Percentiles rank a stretch among this genome's conserved stretches.
Conservation (phyloP, 805 yeast species). For the Wickerhamiella sergipiensis region DNA sequence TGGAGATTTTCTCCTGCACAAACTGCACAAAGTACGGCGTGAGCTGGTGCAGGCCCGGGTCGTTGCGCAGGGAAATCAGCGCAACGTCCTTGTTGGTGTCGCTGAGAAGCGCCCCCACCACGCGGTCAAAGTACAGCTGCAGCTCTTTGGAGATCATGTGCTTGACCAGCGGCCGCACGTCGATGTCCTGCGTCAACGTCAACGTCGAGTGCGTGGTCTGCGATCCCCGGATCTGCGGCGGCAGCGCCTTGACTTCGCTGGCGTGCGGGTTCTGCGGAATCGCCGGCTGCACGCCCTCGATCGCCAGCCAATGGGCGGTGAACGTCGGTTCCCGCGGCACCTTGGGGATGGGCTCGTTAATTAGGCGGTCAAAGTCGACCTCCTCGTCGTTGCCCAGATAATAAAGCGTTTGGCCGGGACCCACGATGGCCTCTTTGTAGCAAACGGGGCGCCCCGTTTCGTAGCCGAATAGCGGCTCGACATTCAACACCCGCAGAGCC, state of each 20-base stretch:
- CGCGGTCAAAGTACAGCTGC: constrained; percentile 84
- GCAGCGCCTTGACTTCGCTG: constrained; percentile 60
- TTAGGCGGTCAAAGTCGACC: constrained; percentile 82
- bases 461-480: constrained; percentile 55
- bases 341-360: constrained; percentile 87
- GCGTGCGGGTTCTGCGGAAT: constrained; percentile 87
- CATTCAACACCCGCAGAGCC: constrained; percentile 72
- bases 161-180: constrained; percentile 80
- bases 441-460: constrained; percentile 42
- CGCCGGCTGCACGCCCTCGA: constrained; percentile 96
- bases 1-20: constrained; percentile 87
- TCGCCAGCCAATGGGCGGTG: constrained; percentile 90
- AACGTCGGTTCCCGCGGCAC: constrained; percentile 87
- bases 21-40: constrained; percentile 95
- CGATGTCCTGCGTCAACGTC: constrained; percentile 35
- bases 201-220: constrained; percentile 48
- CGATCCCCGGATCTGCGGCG: constrained; percentile 75
- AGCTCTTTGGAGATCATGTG: constrained; percentile 91
- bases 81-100: constrained; percentile 46
- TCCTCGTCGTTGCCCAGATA: constrained; percentile 83
- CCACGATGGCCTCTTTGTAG: constrained; percentile 79
- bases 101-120: constrained; percentile 60
- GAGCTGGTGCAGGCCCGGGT: constrained; percentile 91
- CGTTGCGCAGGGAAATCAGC: constrained; percentile 67
- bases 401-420: constrained; percentile 86